Evolutionary conservation across 1,139 yeast species (phyloP), one percentile per base, ranked within the genome.

Genomic region (Saccharomycopsis crataegensis): DNA sequence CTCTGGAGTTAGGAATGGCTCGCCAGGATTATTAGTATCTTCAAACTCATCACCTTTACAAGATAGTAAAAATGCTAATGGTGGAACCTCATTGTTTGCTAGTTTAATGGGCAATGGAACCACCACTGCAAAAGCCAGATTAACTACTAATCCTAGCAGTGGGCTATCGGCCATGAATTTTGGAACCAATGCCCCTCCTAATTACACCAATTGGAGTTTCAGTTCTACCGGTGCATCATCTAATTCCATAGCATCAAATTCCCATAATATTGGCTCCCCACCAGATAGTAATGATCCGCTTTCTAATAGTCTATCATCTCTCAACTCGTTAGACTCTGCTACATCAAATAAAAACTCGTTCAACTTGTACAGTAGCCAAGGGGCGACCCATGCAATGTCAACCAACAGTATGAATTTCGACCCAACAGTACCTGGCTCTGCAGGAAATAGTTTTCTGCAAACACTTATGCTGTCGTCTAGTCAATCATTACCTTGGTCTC

Each of bases 401-500:
- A 22, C 28, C 28, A 22, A 22, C 28, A 22, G 28, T 22, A 22
- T 22, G 28, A 22, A 22, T 22, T 22, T 22, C 28, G 28, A 22
- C 4, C 28, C 28, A 22, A 22, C 28, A 4, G n/a, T 36, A 5
- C 40, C n/a, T 2, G 40, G 40, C 40, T 36, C 40, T 36, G 40
- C 40, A 36, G n/a, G 11, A 36, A 36, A 2, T n/a, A 11, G n/a
- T 8, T n/a, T 14, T 40, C 43, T 40, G 43, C 16, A 8, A 40
- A 8, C 9, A 2, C 28, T 22, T 16, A 12, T 12, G 16, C 31
- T 16, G 16, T 22, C 9, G 16, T 16, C 16, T 16, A 12, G 34
- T 22, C 34, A 31, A 28, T 45, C 42, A 37, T 34, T 43, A 8
- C 41, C 42, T 11, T 70, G 74, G 74, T 60, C 69, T 0, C 45